These are phyloP conservation scores for Zygotorulaspora danielsina DNA, from an alignment of 805 yeast genomes.

Conservation along the genomic window DNA sequence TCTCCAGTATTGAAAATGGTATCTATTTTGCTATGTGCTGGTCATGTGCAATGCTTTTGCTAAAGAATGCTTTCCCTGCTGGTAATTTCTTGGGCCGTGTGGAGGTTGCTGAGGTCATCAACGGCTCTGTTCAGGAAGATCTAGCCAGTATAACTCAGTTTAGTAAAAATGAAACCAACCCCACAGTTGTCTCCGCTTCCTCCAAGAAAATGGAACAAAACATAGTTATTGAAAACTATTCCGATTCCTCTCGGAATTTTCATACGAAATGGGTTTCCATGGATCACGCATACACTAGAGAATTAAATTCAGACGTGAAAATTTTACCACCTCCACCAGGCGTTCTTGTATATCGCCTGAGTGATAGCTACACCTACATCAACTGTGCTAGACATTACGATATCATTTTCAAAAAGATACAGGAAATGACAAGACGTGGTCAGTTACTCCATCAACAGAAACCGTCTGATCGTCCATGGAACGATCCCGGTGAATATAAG, in stretches of 20 bases:
- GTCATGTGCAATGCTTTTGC: conserved; percentile 66
- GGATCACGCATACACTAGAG: conserved; percentile 36
- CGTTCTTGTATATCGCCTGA: conserved; percentile 76
- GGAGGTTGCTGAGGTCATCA: conserved; percentile 63
- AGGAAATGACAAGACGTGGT: conserved; percentile 58
- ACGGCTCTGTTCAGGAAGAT: conserved; percentile 46
- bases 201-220: conserved; percentile 4
- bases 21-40: conserved; percentile 88
- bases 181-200: conserved; percentile 11
- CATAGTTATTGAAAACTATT: not conserved
- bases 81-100: conserved; percentile 82
- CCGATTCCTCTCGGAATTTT: conserved; percentile 36
- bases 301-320: conserved; percentile 51
- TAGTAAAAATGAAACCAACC: conserved; percentile 11
- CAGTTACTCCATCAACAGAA: conserved; percentile 35
- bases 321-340: conserved; percentile 86
- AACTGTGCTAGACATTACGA: conserved; percentile 75
- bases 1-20: conserved; percentile 79
- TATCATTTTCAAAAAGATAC: conserved; percentile 60
- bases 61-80: conserved; percentile 72
- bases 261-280: conserved; percentile 70
- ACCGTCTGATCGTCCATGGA: conserved; percentile 73
- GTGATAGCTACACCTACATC: conserved; percentile 78
- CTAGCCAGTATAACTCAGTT: conserved; percentile 6
- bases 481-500: conserved; percentile 63